Evolutionary conservation across 2,329 filamentous ascomycete genomes (phyloP).

Genomic region (Talaromyces pinophilus): DNA sequence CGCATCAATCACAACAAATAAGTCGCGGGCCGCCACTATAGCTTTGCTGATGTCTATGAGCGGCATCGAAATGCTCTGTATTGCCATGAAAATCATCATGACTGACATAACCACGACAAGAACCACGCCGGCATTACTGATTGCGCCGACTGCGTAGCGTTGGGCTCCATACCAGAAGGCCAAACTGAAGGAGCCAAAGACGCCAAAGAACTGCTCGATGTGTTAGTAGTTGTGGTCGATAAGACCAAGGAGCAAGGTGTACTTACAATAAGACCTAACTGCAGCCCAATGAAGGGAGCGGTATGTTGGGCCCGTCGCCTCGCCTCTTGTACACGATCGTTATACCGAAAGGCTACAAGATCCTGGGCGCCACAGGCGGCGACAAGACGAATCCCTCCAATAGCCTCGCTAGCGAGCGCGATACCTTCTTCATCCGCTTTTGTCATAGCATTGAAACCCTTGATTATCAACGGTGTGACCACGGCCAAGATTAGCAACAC

Average conservation of each 20-base stretch:
- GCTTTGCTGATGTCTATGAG: conserved; percentile 41
- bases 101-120: conserved; percentile 14
- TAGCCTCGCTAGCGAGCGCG: conserved; percentile 45
- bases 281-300: conserved; percentile 33
- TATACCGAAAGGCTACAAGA: conserved; percentile 41
- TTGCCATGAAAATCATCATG: conserved; percentile 28
- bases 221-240: conserved; percentile 40
- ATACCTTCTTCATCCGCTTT: conserved; percentile 42
- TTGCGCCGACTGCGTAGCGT: conserved; percentile 7
- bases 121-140: conserved; percentile 13
- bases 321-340: conserved; percentile 40
- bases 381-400: conserved; percentile 48
- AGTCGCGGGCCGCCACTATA: conserved; percentile 33
- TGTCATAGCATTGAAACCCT: conserved; percentile 37
- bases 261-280: conserved; percentile 44
- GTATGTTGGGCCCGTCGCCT: conserved; percentile 34
- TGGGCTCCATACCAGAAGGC: conserved; percentile 11
- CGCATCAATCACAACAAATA: conserved; percentile 39
- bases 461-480: conserved; percentile 38
- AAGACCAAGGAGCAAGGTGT: conserved; percentile 41
- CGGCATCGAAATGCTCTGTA: conserved; percentile 33
- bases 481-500: conserved; percentile 38
- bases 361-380: conserved; percentile 47
- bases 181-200: neutral
- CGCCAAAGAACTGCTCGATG: conserved; percentile 26